A percentile compares a stretch with the other conserved stretches of the same genome.
phyloP scores from a whole-genome alignment of 352 stramenopile species.

The Plasmopara halstedii region DNA sequence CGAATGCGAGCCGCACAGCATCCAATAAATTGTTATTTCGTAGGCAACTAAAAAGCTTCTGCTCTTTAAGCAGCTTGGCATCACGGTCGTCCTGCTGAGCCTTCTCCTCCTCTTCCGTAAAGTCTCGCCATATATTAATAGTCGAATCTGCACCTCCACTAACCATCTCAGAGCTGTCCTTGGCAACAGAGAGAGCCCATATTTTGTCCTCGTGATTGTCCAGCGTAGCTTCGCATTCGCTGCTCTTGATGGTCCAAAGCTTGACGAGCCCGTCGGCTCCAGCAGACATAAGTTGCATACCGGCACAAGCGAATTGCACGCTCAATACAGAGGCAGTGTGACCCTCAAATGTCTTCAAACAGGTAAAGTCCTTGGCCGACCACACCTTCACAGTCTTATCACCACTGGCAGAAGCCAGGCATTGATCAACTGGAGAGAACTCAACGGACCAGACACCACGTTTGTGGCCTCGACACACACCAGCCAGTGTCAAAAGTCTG shows the following conservation, averaged over 20 bases:
- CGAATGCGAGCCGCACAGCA: conserved; percentile 83
- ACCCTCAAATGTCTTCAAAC: conserved; percentile 95
- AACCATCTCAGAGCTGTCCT: conserved; percentile 86
- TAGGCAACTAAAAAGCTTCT: conserved; percentile 93
- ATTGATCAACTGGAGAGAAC: conserved; percentile 95
- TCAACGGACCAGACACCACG: conserved; percentile 95
- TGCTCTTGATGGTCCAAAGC: conserved; percentile 97
- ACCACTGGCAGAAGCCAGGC: conserved; percentile 91
- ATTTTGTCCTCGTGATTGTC: conserved; percentile 97
- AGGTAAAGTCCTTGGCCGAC: conserved; percentile 93
- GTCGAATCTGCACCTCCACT: conserved; percentile 93
- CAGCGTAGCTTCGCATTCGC: conserved; percentile 95
- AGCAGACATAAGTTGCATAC: conserved; percentile 92
- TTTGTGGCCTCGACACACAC: conserved; percentile 95
- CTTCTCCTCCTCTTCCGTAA: conserved; percentile 88
- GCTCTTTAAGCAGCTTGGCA: conserved; percentile 91
- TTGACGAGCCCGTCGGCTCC: conserved; percentile 96
- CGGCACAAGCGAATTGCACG: conserved; percentile 83
- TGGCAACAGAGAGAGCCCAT: conserved; percentile 91
- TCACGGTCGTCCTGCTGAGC: conserved; percentile 76
- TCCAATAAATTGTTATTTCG: conserved; percentile 86
- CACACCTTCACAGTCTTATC: conserved; percentile 97
- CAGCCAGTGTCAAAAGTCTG: conserved; percentile 81
- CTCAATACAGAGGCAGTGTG: conserved; percentile 87
- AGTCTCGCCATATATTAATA: conserved; percentile 93